These are phyloP conservation scores for Otatea glauca DNA, from an alignment of 176 grass and related monocot species.

Conservation along the genomic window DNA sequence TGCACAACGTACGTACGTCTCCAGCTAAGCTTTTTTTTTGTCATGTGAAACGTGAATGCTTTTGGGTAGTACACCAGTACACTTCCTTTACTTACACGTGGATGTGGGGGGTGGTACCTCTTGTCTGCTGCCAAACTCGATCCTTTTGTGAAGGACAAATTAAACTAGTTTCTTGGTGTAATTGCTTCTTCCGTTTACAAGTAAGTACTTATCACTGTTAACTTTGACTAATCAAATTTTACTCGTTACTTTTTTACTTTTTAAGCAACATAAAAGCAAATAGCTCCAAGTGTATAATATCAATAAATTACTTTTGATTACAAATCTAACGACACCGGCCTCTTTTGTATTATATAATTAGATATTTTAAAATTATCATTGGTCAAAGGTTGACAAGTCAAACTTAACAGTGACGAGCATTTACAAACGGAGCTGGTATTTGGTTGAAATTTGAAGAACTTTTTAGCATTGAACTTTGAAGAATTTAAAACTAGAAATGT, in stretches of 20 bases:
- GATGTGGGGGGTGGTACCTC: neutral
- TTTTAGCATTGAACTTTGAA: neutral
- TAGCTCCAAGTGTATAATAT: neutral
- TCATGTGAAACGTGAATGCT: conserved; percentile 4
- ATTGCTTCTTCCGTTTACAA: no score
- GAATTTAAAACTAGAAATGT: neutral
- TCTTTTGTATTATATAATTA: neutral
- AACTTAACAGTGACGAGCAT: neutral
- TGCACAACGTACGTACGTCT: neutral
- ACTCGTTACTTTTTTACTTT: no score
- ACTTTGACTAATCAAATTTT: no score
- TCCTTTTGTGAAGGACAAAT: neutral
- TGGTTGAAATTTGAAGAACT: neutral
- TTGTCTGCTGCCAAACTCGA: neutral
- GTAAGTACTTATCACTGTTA: neutral
- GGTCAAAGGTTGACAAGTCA: neutral
- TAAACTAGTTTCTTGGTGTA: no score
- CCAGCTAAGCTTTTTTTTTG: neutral
- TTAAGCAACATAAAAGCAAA: neutral
- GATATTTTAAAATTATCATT: neutral
- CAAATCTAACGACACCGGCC: neutral
- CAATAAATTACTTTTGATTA: neutral
- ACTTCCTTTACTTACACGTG: conserved; percentile 7
- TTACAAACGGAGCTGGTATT: neutral
- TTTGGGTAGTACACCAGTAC: neutral